Conservation (phyloP, 2,329 filamentous ascomycete genomes). For the Incumbomyces lentus region DNA sequence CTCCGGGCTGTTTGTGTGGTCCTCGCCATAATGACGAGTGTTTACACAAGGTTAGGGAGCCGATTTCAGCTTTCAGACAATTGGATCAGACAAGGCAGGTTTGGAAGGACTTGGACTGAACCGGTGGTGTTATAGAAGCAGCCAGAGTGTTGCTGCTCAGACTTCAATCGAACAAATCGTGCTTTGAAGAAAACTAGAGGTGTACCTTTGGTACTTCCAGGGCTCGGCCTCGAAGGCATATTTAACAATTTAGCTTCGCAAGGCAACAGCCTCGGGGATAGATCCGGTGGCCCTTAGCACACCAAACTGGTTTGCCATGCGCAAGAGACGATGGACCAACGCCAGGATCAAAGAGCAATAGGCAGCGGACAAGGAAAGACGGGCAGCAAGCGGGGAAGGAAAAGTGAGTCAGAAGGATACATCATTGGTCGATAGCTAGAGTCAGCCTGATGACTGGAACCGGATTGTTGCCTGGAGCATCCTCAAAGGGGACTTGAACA, state of each 20-base stretch:
- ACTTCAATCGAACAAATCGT: background rate
- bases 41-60: too few species aligned
- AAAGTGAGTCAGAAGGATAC: background rate
- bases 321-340: background rate
- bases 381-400: background rate
- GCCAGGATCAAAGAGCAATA: background rate
- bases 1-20: conserved; percentile 1
- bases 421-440: background rate
- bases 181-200: background rate
- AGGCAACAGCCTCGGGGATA: background rate
- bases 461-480: conserved; percentile 1
- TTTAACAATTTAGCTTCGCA: background rate
- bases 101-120: too few species aligned
- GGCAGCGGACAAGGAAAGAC: background rate
- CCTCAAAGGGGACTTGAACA: too few species aligned
- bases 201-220: background rate
- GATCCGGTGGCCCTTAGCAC: background rate
- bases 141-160: too few species aligned
- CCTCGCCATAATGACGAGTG: background rate
- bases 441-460: background rate
- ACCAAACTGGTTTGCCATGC: background rate
- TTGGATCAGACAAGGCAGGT: too few species aligned
- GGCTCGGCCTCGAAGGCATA: background rate
- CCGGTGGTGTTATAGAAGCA: too few species aligned
- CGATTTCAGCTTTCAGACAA: too few species aligned